Conservation (phyloP, 2,329 filamentous ascomycete species). For the Alternaria incomplexa region DNA sequence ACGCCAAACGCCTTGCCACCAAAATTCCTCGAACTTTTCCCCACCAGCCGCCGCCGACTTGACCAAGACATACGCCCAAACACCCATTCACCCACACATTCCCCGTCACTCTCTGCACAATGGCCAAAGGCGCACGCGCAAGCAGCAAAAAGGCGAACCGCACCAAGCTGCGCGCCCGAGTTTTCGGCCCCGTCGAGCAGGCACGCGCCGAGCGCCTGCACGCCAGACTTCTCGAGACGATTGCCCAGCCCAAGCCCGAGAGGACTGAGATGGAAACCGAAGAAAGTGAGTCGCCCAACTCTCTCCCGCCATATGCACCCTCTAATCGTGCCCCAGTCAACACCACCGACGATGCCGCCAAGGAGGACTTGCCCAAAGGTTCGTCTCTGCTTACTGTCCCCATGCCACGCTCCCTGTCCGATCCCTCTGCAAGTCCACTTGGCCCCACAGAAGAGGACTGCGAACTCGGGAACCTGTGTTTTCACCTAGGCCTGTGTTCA, state of each 20-base stretch:
- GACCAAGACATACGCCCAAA: conserved; percentile 2
- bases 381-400: conserved; percentile 39
- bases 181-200: conserved; percentile 83
- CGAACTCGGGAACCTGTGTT: conserved; percentile 44
- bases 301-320: neutral
- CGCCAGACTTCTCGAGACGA: conserved; percentile 82
- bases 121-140: conserved; percentile 87
- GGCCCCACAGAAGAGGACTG: conserved; percentile 20
- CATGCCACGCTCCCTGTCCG: conserved; percentile 34
- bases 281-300: conserved; percentile 37
- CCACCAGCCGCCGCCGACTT: conserved; percentile 1
- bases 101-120: conserved; percentile 52
- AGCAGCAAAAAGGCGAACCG: conserved; percentile 85
- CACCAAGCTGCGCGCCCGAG: conserved; percentile 75
- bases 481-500: conserved; percentile 47
- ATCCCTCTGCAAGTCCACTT: conserved; percentile 10
- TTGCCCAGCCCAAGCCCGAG: conserved; percentile 73
- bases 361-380: conserved; percentile 40
- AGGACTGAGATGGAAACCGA: conserved; percentile 56
- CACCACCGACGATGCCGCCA: conserved; percentile 22
- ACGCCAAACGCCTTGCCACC: conserved; percentile 25
- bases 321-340: conserved; percentile 11
- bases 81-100: conserved; percentile 6
- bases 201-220: conserved; percentile 83
- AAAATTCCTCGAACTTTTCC: conserved; percentile 24